Percentiles rank a stretch among this genome's conserved stretches.
phyloP scores from a whole-genome alignment of 768 basidiomycete species.

The Boletus subcaerulescens region DNA sequence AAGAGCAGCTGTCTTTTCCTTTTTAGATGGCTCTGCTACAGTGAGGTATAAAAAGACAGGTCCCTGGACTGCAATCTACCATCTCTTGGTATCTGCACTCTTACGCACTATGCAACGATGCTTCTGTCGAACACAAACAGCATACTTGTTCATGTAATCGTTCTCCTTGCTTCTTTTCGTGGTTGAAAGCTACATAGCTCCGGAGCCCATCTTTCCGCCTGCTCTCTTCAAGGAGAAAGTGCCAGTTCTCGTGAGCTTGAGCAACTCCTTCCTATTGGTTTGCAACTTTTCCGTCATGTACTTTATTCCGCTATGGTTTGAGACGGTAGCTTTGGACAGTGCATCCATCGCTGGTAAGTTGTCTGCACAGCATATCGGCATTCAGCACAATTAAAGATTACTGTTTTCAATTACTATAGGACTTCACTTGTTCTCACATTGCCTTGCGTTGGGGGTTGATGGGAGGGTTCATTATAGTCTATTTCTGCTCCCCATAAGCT shows the following conservation, averaged over 20 bases:
- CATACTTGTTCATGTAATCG: no score
- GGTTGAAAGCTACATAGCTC: conserved; percentile 3
- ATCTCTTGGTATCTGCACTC: no score
- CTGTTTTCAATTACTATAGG: neutral
- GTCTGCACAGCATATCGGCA: no score
- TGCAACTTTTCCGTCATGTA: conserved; percentile 15
- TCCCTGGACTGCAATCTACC: no score
- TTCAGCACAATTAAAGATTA: no score
- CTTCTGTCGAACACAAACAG: no score
- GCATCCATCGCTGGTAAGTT: conserved; percentile 9
- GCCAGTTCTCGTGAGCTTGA: conserved; percentile 3
- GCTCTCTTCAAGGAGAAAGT: conserved; percentile 7
- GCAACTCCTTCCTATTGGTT: conserved; percentile 9
- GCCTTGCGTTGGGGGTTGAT: conserved; percentile 10
- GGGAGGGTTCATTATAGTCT: neutral
- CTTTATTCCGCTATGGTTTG: conserved; percentile 16
- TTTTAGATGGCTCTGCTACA: no score
- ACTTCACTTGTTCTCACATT: conserved; percentile 11
- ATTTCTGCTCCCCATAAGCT: neutral
- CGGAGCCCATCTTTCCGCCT: conserved; percentile 10
- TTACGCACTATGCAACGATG: no score
- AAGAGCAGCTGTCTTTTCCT: no score
- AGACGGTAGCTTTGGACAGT: conserved; percentile 10
- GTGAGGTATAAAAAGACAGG: no score
- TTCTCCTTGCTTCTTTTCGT: conserved; percentile 6